A percentile compares a stretch with the other conserved stretches of the same genome.
These are phyloP conservation scores for Ophiostoma australiae DNA, from an alignment of 2,329 filamentous ascomycete species.

Conservation along the genomic window DNA sequence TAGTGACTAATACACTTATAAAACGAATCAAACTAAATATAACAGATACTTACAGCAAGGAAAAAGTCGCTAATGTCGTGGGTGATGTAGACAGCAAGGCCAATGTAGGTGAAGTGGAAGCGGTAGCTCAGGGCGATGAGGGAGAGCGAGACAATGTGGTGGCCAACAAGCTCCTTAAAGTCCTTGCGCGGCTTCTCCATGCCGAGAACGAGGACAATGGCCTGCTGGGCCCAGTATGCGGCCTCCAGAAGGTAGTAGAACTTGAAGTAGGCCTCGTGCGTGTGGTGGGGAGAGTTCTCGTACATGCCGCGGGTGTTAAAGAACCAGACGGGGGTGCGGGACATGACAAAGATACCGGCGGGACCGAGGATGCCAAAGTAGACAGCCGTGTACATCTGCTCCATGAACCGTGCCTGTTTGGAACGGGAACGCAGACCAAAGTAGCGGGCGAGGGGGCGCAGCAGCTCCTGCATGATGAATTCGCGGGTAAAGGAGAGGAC, in stretches of 20 bases:
- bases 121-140: constrained; percentile 85
- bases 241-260: constrained; percentile 94
- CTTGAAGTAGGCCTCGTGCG: constrained; percentile 78
- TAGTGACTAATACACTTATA: not conserved
- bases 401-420: constrained; percentile 91
- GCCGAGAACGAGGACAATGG: constrained; percentile 77
- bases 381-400: constrained; percentile 88
- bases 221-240: constrained; percentile 93
- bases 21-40: not conserved
- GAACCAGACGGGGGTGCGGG: constrained; percentile 86
- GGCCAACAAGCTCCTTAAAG: constrained; percentile 85
- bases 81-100: constrained; percentile 86
- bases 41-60: constrained; percentile 63
- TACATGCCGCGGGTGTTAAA: constrained; percentile 92
- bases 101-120: constrained; percentile 96
- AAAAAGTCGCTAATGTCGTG: constrained; percentile 96
- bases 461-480: constrained; percentile 88
- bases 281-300: constrained; percentile 76
- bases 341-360: constrained; percentile 86
- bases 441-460: constrained; percentile 68
- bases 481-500: constrained; percentile 91
- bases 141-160: constrained; percentile 82
- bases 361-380: constrained; percentile 84
- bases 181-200: constrained; percentile 93
- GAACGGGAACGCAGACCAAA: constrained; percentile 64